A percentile compares a stretch with the other conserved stretches of the same genome.
Conservation (phyloP, 306 rosid species). For the Cicer arietinum region DNA sequence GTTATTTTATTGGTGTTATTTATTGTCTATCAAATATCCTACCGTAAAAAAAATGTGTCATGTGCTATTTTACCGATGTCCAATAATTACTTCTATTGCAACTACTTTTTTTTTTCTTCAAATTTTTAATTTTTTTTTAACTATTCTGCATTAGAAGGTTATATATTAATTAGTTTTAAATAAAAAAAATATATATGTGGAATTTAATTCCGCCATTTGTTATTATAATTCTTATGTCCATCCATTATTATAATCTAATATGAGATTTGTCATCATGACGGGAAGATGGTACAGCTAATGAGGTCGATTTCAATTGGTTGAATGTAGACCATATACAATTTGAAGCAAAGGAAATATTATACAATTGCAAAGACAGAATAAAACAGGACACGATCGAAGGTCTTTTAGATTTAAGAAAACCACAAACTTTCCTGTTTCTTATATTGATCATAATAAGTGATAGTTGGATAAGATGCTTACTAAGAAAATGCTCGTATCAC, state of each 20-base stretch:
- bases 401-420: not conserved
- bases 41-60: too few species aligned
- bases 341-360: not conserved
- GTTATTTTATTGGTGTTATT: too few species aligned
- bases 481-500: not conserved
- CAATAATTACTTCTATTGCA: too few species aligned
- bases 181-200: too few species aligned
- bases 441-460: not conserved
- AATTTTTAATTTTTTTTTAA: too few species aligned
- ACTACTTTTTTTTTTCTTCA: too few species aligned
- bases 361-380: constrained; percentile 2
- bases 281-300: constrained; percentile 20
- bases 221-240: not conserved
- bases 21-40: too few species aligned
- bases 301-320: not conserved
- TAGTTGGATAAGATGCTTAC: constrained; percentile 36
- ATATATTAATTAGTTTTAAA: too few species aligned
- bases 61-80: too few species aligned
- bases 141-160: too few species aligned
- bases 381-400: not conserved
- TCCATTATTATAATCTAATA: not conserved
- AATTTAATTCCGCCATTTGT: not conserved
- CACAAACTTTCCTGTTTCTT: not conserved
- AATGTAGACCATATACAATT: not conserved
- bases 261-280: not conserved